Conservation (phyloP, 371 early-diverging fungal species). For the Chytridium lagenaria region DNA sequence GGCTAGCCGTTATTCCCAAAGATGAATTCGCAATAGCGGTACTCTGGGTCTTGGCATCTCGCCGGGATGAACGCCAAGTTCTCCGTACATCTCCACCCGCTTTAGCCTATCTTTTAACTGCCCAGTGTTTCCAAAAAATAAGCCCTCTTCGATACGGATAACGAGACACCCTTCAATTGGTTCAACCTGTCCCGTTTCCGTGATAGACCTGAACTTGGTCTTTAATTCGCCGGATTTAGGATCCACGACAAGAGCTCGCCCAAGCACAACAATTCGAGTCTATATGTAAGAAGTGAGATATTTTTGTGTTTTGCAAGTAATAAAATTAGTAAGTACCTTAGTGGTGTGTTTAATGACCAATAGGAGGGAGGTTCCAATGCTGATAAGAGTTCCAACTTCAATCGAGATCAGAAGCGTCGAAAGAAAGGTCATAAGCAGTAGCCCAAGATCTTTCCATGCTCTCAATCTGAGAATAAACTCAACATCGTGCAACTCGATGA, state of each 20-base stretch:
- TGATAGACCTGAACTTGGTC: constrained; percentile 62
- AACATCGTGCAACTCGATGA: constrained; percentile 84
- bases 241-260: constrained; percentile 51
- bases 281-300: constrained; percentile 7
- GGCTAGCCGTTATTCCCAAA: neutral
- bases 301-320: neutral
- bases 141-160: constrained; percentile 85
- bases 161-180: constrained; percentile 83
- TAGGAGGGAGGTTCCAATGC: constrained; percentile 82
- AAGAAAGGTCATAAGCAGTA: constrained; percentile 80
- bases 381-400: constrained; percentile 89
- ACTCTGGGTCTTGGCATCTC: constrained; percentile 57
- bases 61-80: constrained; percentile 89
- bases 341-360: constrained; percentile 91
- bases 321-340: constrained; percentile 34
- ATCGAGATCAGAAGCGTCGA: constrained; percentile 84
- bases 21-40: neutral
- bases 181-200: constrained; percentile 62
- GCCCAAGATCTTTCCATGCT: constrained; percentile 85
- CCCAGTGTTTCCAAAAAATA: constrained; percentile 95
- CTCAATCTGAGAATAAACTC: constrained; percentile 79
- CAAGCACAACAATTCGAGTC: constrained; percentile 55
- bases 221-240: constrained; percentile 43
- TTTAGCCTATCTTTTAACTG: constrained; percentile 91
- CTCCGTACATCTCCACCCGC: constrained; percentile 90